Conservation (phyloP, 163 green algal species). For the Coccomyxa subellipsoidea region DNA sequence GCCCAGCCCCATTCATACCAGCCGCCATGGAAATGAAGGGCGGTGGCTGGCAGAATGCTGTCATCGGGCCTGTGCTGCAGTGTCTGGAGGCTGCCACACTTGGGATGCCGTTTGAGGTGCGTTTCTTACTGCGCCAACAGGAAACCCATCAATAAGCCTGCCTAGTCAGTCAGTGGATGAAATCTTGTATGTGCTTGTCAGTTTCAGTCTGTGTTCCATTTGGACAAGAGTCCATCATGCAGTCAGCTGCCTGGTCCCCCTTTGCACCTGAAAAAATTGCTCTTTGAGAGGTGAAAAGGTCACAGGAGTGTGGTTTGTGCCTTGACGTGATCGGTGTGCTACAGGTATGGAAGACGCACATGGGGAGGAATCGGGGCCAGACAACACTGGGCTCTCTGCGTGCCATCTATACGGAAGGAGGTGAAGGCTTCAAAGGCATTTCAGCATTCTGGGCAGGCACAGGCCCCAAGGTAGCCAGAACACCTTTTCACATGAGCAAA, state of each 20-base stretch:
- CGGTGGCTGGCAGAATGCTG: constrained; percentile 15
- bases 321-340: no score
- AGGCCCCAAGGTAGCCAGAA: constrained; percentile 22
- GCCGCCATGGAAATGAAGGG: constrained; percentile 13
- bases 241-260: no score
- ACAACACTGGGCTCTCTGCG: constrained; percentile 27
- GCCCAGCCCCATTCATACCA: background rate
- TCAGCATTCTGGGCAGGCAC: constrained; percentile 44
- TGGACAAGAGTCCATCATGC: no score
- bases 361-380: constrained; percentile 34
- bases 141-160: no score
- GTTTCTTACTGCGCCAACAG: no score
- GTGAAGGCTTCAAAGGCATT: constrained; percentile 7
- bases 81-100: constrained; percentile 38
- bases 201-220: no score
- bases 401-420: constrained; percentile 36
- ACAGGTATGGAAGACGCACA: constrained; percentile 43
- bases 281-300: no score
- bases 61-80: constrained; percentile 32
- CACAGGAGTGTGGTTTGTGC: background rate
- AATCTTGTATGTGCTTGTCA: no score
- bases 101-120: constrained; percentile 47
- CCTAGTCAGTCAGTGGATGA: no score
- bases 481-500: no score
- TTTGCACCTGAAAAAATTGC: no score